Evolutionary conservation across 108 stramenopile species (phyloP), one percentile per base, ranked within the genome.

Genomic region (Bacterosira constricta): DNA sequence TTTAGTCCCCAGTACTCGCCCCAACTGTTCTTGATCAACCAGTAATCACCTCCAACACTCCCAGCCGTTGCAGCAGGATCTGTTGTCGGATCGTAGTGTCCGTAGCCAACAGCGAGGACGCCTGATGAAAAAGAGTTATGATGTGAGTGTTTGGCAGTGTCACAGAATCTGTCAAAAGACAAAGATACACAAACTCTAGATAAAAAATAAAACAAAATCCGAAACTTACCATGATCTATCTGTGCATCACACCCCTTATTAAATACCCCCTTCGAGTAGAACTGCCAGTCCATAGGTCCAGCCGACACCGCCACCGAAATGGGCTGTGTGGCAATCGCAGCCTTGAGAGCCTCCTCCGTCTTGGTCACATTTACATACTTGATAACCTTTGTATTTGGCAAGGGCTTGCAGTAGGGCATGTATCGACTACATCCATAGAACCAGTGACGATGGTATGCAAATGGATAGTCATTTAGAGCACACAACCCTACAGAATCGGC

Each of bases 61-160:
- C 1, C 17, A 53, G 35, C n/a, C 85, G 63, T 44, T 63, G 45
- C 81, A 38, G 82, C 76, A 0, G 85, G 80, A n/a, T 85, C 62
- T 29, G 58, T 70, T 26, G 85, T 79, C 38, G 92, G 93, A 52
- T 77, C 76, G 55, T 93, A 87, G 42, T 86, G 89, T 45, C 96
- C 98, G 70, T 96, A 98, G 17, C 96, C 98, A 53, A 96, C 96
- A 9, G 94, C 96, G 64, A 98, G 82, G 18, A 98, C 95, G 26
- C 6, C 52, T 53, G n/a, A n/a, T n/a, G n/a, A n/a, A n/a, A n/a
- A n/a, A n/a, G n/a, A n/a, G n/a, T n/a, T n/a, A n/a, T n/a, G n/a
- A n/a, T n/a, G n/a, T n/a, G n/a, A n/a, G n/a, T n/a, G n/a, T n/a
- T n/a, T n/a, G n/a, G n/a, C n/a, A n/a, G n/a, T n/a, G n/a, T n/a